Conservation (phyloP, 441 rosid species). For the Rhodomyrtus psidioides region DNA sequence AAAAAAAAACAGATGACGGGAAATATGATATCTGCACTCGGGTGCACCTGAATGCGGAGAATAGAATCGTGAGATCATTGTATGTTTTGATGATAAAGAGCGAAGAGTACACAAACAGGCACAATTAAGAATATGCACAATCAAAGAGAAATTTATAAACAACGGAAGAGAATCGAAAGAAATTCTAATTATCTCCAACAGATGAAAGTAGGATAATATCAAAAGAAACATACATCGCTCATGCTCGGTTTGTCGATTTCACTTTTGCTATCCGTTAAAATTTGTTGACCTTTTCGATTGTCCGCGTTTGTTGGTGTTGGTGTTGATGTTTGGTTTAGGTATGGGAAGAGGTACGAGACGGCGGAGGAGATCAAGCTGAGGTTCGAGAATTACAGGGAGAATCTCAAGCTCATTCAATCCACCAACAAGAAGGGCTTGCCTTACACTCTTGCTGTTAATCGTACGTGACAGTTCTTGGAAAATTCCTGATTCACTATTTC, state of each 20-base stretch:
- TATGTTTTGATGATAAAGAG: neutral
- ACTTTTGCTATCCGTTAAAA: neutral
- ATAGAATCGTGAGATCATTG: neutral
- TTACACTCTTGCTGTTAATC: slow-evolving; percentile 58
- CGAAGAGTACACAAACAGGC: neutral
- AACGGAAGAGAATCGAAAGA: neutral
- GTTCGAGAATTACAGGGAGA: slow-evolving; percentile 61
- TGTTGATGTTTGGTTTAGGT: slow-evolving; percentile 14
- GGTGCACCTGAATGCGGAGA: neutral
- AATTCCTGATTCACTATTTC: neutral
- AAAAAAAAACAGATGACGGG: no score
- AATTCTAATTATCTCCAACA: neutral
- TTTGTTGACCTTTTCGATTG: neutral
- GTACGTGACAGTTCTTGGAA: slow-evolving; percentile 24
- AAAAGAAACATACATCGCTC: neutral
- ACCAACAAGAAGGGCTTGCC: slow-evolving; percentile 52
- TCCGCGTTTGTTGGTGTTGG: neutral
- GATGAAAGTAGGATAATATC: no score
- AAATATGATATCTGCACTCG: no score
- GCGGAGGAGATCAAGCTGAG: slow-evolving; percentile 63
- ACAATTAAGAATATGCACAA: neutral
- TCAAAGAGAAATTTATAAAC: neutral
- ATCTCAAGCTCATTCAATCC: slow-evolving; percentile 66
- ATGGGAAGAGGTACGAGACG: slow-evolving; percentile 58
- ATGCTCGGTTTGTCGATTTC: neutral